A percentile compares a stretch with the other conserved stretches of the same genome.
These are phyloP conservation scores for Bryum argenteum DNA, from an alignment of 225 moss, liverwort and hornwort species.

Conservation along the genomic window DNA sequence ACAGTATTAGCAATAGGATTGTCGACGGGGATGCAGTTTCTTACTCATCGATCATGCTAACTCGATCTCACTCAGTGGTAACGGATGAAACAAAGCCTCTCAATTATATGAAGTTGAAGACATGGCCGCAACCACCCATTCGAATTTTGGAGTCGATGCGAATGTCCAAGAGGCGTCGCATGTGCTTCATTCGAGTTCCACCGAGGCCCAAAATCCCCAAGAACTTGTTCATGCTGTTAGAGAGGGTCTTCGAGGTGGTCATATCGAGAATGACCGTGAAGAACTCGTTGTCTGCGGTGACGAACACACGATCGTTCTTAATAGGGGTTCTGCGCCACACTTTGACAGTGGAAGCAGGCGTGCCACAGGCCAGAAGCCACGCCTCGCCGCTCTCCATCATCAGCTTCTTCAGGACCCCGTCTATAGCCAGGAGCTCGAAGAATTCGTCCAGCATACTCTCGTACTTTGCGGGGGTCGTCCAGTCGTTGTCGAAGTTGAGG, in stretches of 20 bases:
- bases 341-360: background rate
- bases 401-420: constrained; percentile 18
- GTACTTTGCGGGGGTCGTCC: constrained; percentile 24
- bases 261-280: constrained; percentile 18
- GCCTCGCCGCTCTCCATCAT: constrained; percentile 44
- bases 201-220: background rate
- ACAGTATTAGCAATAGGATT: background rate
- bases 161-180: constrained; percentile 41
- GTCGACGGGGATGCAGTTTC: background rate
- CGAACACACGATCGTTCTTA: constrained; percentile 41
- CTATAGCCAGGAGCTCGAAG: constrained; percentile 24
- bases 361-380: constrained; percentile 44
- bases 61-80: background rate
- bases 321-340: background rate
- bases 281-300: constrained; percentile 39
- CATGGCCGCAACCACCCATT: constrained; percentile 41
- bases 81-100: background rate
- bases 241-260: background rate
- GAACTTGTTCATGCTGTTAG: background rate
- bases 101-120: constrained; percentile 38
- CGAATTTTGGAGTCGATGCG: constrained; percentile 40
- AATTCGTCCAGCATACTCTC: constrained; percentile 38
- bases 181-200: constrained; percentile 22
- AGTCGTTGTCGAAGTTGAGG: constrained; percentile 15
- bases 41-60: background rate